phyloP scores from a whole-genome alignment of 495 filamentous ascomycete species.

The Aspergillus egyptiacus region DNA sequence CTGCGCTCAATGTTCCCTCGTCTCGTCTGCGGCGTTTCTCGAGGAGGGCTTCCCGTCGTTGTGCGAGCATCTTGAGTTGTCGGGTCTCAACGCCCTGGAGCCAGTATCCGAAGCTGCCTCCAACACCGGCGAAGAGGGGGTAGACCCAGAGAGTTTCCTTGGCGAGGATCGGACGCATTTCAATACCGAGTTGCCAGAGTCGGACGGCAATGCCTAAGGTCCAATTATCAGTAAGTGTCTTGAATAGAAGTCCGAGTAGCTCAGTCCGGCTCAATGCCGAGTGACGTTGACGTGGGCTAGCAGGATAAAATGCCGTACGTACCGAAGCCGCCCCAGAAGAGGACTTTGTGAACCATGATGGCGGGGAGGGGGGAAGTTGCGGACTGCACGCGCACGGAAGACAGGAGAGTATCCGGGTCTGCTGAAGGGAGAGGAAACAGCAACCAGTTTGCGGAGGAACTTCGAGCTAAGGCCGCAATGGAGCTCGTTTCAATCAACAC shows the following conservation, averaged over 20 bases:
- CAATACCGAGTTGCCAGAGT: conserved; percentile 93
- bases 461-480: conserved; percentile 11
- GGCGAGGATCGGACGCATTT: conserved; percentile 92
- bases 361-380: not conserved
- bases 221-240: not conserved
- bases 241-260: no score
- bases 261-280: not conserved
- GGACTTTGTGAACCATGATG: conserved; percentile 66
- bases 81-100: conserved; percentile 75
- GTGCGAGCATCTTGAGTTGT: conserved; percentile 67
- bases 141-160: conserved; percentile 78
- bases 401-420: not conserved
- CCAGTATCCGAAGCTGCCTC: conserved; percentile 95
- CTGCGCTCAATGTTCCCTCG: conserved; percentile 40
- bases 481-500: no score
- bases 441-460: not conserved
- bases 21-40: conserved; percentile 83
- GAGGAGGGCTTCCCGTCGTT: conserved; percentile 68
- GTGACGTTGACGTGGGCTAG: not conserved
- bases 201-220: conserved; percentile 76
- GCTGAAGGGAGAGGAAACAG: not conserved
- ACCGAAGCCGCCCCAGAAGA: conserved; percentile 99
- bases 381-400: conserved; percentile 1
- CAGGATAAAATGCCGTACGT: conserved; percentile 28
- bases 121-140: conserved; percentile 76